A percentile compares a stretch with the other conserved stretches of the same genome.
Conservation (phyloP, 2,329 filamentous ascomycete genomes). For the Tolypocladium sp. region DNA sequence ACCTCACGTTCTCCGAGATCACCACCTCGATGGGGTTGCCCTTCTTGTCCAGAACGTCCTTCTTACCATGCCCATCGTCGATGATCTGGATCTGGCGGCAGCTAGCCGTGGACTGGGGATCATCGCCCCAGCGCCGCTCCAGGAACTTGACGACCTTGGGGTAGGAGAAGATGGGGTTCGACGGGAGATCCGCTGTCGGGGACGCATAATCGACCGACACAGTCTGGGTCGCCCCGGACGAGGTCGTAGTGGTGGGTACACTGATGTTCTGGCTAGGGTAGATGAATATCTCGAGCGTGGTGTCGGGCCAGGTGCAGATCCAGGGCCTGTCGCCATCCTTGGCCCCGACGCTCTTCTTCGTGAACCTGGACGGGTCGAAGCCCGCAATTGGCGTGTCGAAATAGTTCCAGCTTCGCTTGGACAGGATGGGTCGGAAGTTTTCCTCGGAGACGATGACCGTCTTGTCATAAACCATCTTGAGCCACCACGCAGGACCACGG, state of each 20-base stretch:
- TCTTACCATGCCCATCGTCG: slow-evolving; percentile 24
- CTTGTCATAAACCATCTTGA: slow-evolving; percentile 44
- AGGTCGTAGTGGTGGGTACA: slow-evolving; percentile 8
- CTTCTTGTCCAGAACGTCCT: slow-evolving; percentile 23
- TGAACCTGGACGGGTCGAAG: slow-evolving; percentile 15
- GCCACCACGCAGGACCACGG: slow-evolving; percentile 47
- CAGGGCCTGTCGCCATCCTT: slow-evolving; percentile 43
- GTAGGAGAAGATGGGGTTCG: slow-evolving; percentile 25
- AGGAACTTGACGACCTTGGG: slow-evolving; percentile 46
- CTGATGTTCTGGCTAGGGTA: slow-evolving; percentile 45
- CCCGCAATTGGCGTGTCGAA: slow-evolving; percentile 6
- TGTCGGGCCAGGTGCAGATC: slow-evolving; percentile 50
- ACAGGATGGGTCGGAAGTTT: slow-evolving; percentile 17
- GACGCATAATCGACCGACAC: slow-evolving; percentile 7
- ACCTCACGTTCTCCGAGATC: slow-evolving; percentile 28
- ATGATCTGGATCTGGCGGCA: slow-evolving; percentile 41
- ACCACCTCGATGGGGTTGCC: slow-evolving; percentile 31
- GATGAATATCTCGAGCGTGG: slow-evolving; percentile 46
- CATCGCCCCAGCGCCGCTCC: slow-evolving; percentile 35
- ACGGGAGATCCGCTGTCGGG: slow-evolving; percentile 1
- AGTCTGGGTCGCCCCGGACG: slow-evolving; percentile 1
- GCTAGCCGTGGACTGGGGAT: slow-evolving; percentile 24
- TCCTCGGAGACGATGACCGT: slow-evolving; percentile 42
- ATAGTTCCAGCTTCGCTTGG: slow-evolving; percentile 17
- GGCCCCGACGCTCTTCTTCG: slow-evolving; percentile 15